Evolutionary conservation across 768 basidiomycete species (phyloP), one percentile per base, ranked within the genome.

Genomic region (Russula vinacea): DNA sequence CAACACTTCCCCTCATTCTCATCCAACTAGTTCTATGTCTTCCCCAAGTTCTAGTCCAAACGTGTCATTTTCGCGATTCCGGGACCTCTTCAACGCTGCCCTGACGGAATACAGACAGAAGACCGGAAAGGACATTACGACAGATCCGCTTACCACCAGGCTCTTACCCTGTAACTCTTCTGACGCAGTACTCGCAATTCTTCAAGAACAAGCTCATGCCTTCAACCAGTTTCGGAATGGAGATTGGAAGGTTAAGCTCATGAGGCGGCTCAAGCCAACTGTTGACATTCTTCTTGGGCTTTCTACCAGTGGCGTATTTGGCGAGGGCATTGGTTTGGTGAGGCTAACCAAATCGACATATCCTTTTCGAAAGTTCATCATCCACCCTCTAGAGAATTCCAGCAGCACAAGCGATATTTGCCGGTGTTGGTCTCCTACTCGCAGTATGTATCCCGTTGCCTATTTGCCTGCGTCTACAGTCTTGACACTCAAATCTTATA

Each of bases 341-440:
- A 37, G 45, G 32, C 45, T 14, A 16, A 19, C 8, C 19, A 49
- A 49, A 1, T 8, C 1, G 11, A 49, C 8, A 6, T 8, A 9
- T 49, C 24, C 2, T 17, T 22, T 47, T 0, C 13, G 9, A 8
- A 32, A 6, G 17, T 9, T 17, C 9, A 49, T 35, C 32, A 11
- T 35, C 37, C 14, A 10, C 17, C 19, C 14, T 29, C 33, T 45
- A 62, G 61, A 50, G 3, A 2, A 8, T 49, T 3, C 45, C 54
- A 47, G 35, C 45, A 14, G 45, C 45, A 5, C 29, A 56, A 10
- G 45, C 37, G 4, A 40, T 62, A 47, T 56, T 62, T 32, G 35
- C 61, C 5, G 55, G 54, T 3, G 8, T 56, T 22, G 54, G 54
- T 5, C 33, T 62, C 32, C 45, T 62, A 16, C 45, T 62, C 10